phyloP scores from a whole-genome alignment of 2,329 filamentous ascomycete genomes.

The Chalara sp. region DNA sequence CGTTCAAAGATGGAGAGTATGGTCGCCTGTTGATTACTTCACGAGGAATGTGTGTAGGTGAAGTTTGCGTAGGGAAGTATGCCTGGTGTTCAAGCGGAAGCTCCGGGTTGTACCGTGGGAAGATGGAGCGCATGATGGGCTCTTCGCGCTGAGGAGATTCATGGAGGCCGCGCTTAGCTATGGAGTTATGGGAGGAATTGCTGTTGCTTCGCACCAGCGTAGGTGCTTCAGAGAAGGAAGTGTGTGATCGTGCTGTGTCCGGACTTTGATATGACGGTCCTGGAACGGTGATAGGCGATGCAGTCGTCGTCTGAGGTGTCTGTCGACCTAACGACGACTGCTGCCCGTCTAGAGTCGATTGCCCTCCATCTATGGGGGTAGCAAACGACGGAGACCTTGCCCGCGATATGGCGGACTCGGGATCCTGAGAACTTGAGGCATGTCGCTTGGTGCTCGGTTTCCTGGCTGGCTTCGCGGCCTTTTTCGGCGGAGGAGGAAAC shows the following conservation, averaged over 20 bases:
- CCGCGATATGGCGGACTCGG: slow-evolving; percentile 16
- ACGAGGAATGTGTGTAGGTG: slow-evolving; percentile 56
- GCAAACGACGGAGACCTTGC: slow-evolving; percentile 16
- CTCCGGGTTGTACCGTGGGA: slow-evolving; percentile 65
- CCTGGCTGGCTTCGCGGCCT: slow-evolving; percentile 20
- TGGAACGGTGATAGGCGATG: slow-evolving; percentile 17
- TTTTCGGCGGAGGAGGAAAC: slow-evolving; percentile 26
- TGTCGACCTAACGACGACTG: slow-evolving; percentile 11
- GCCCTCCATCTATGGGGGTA: slow-evolving; percentile 6
- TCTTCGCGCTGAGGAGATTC: slow-evolving; percentile 26
- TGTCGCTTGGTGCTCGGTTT: slow-evolving; percentile 21
- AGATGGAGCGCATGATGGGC: slow-evolving; percentile 60
- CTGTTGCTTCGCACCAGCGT: slow-evolving; percentile 44
- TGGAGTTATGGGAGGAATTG: slow-evolving; percentile 46
- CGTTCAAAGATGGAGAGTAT: slow-evolving; percentile 37
- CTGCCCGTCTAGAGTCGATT: slow-evolving; percentile 15
- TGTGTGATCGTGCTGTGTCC: slow-evolving; percentile 32
- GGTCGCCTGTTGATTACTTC: slow-evolving; percentile 60
- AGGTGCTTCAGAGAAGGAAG: slow-evolving; percentile 43
- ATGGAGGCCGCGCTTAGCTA: slow-evolving; percentile 41
- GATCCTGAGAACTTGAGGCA: slow-evolving; percentile 16
- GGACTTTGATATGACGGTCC: not conserved
- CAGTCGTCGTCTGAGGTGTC: slow-evolving; percentile 10
- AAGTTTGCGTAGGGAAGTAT: slow-evolving; percentile 62
- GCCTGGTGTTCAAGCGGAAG: slow-evolving; percentile 60